phyloP scores from a whole-genome alignment of 768 basidiomycete genomes.

The Kwoniella botswanensis region DNA sequence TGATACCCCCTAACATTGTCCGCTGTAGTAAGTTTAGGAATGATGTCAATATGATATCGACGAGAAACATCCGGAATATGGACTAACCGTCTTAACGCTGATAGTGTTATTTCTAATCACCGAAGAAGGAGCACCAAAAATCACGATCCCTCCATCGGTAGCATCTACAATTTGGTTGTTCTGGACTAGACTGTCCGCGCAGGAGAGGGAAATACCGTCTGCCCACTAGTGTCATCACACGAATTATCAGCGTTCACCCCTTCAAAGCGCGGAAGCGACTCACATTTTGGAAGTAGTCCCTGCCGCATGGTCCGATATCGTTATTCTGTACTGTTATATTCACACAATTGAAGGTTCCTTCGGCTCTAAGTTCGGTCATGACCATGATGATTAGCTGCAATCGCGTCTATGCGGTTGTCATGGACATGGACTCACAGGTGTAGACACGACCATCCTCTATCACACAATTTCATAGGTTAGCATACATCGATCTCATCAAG shows the following conservation, averaged over 20 bases:
- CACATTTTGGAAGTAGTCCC: slow-evolving; percentile 47
- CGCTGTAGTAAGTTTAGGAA: slow-evolving; percentile 17
- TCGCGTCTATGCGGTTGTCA: background rate
- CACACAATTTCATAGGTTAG: background rate
- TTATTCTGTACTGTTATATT: slow-evolving; percentile 75
- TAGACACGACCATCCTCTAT: slow-evolving; percentile 77
- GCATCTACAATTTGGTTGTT: slow-evolving; percentile 53
- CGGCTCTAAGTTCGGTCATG: slow-evolving; percentile 54
- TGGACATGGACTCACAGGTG: slow-evolving; percentile 62
- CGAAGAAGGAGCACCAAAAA: slow-evolving; percentile 51
- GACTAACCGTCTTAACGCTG: slow-evolving; percentile 42
- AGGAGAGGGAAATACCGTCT: slow-evolving; percentile 57
- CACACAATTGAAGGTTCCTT: slow-evolving; percentile 71
- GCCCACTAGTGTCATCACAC: slow-evolving; percentile 49
- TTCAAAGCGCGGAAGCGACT: background rate
- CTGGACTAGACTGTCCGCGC: slow-evolving; percentile 46
- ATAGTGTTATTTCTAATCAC: slow-evolving; percentile 52
- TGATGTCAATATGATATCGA: background rate
- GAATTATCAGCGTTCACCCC: background rate
- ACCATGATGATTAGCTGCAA: background rate
- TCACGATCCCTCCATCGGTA: slow-evolving; percentile 52
- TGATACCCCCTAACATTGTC: slow-evolving; percentile 50
- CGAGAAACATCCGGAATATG: too few relatives aligned
- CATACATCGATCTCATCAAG: too few relatives aligned
- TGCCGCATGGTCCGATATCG: slow-evolving; percentile 66